Conservation (phyloP, 257 asterid species). For the Paulownia fortunei region DNA sequence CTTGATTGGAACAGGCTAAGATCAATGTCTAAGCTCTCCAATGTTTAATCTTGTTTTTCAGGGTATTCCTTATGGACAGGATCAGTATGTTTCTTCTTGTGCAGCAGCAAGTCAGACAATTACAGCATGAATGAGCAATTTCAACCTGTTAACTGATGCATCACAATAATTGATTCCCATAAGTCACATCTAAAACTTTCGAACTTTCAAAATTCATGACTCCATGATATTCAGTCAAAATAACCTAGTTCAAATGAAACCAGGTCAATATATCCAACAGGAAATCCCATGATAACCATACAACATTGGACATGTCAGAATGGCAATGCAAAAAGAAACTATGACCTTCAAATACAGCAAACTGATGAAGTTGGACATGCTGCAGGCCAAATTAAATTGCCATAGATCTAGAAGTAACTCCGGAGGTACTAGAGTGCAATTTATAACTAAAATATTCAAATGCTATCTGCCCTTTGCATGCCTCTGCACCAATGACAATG, state of each 20-base stretch:
- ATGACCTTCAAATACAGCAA: neutral
- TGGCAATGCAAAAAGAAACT: neutral
- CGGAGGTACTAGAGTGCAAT: neutral
- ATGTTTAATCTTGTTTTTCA: neutral
- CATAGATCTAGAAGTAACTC: neutral
- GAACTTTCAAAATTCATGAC: neutral
- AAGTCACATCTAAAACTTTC: constrained; percentile 8
- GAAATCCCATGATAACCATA: neutral
- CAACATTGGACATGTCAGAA: neutral
- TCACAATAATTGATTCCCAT: no score
- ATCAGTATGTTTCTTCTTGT: neutral
- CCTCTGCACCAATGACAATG: neutral
- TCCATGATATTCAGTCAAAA: constrained; percentile 4
- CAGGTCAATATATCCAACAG: neutral
- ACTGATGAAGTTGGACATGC: neutral
- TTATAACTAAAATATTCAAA: no score
- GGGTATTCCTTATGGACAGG: neutral
- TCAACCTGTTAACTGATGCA: no score
- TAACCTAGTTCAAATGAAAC: neutral
- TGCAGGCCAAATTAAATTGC: neutral
- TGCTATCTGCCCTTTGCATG: neutral
- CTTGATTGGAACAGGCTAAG: neutral
- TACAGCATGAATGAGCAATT: constrained; percentile 10
- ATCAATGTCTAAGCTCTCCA: neutral
- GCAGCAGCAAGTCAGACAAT: neutral